Evolutionary conservation across 495 filamentous ascomycete genomes (phyloP), one percentile per base, ranked within the genome.

Genomic region (Lophiostoma macrostomum): DNA sequence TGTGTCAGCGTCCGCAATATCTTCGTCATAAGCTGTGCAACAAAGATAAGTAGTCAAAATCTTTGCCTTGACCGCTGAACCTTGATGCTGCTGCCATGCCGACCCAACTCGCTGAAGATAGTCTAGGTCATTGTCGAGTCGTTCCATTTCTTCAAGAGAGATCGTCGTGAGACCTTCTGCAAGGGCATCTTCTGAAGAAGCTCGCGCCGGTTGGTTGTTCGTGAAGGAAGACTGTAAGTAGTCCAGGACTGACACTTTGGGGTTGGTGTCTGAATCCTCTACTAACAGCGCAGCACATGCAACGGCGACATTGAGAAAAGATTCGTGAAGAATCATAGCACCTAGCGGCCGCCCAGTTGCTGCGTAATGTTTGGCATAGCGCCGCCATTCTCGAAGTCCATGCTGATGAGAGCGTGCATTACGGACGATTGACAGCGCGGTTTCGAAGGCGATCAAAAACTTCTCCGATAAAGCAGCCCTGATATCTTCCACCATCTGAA

Each of bases 291-390:
- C 85, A n/a, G 87, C 87, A 45, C 79, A 83, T 5, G 88, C 82
- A 46, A 88, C 84, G 22, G 94, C 75, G 39, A 97, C 80, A 64
- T 80, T 82, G 81, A 91, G 91, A 65, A 90, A 90, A 43, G 81
- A 87, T 62, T 86, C 81, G 65, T 90, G 89, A 13, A 98, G 69
- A 6, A 96, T 73, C 87, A 96, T 91, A n/a, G 90, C 89, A 4
- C 93, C 90, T 25, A 97, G 69, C 1, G 93, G 91, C 13, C 86
- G 81, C 11, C 86, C 86, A 48, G 80, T 75, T 7, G 80, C 77
- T 22, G 90, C 82, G 67, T 98, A 97, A 37, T 87, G 84, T n/a
- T 83, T 82, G 14, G 84, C 72, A 69, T 84, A 90, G 53, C 80
- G 79, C 65, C 83, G 91, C 93, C 93, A 98, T 43, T 90, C 83